A percentile compares a stretch with the other conserved stretches of the same genome.
Conservation (phyloP, 2,329 filamentous ascomycete genomes). For the Knufia fluminis region DNA sequence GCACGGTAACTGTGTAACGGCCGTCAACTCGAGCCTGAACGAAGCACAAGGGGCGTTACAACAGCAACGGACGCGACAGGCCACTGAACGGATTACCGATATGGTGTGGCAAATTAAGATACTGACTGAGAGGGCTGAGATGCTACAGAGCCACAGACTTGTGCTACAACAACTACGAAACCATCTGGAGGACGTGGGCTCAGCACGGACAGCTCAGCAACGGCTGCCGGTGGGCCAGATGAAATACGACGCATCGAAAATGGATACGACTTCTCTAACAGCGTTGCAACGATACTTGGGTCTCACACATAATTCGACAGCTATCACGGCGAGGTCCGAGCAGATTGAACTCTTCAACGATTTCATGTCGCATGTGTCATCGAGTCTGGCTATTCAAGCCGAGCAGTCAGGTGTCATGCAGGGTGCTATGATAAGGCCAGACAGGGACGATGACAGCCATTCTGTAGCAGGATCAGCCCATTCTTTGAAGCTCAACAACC, state of each 20-base stretch:
- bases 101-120: slow-evolving; percentile 10
- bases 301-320: neutral
- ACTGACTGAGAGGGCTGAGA: slow-evolving; percentile 8
- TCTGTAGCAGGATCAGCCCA: neutral
- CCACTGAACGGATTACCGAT: slow-evolving; percentile 6
- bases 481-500: neutral
- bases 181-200: neutral
- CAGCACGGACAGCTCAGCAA: neutral
- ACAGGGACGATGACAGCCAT: neutral
- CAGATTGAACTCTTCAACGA: neutral
- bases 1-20: slow-evolving; percentile 10
- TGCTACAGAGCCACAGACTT: slow-evolving; percentile 12
- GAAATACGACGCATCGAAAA: too few relatives aligned
- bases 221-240: neutral
- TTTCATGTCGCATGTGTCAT: neutral
- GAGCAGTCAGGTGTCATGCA: neutral
- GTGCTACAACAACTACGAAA: neutral
- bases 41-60: neutral
- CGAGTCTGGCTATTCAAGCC: neutral
- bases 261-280: neutral
- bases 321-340: neutral
- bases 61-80: neutral
- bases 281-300: slow-evolving; percentile 3
- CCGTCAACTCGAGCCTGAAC: slow-evolving; percentile 5
- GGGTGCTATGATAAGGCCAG: neutral